Conservation (phyloP, 2,329 filamentous ascomycete species). For the Penicillium olsonii region DNA sequence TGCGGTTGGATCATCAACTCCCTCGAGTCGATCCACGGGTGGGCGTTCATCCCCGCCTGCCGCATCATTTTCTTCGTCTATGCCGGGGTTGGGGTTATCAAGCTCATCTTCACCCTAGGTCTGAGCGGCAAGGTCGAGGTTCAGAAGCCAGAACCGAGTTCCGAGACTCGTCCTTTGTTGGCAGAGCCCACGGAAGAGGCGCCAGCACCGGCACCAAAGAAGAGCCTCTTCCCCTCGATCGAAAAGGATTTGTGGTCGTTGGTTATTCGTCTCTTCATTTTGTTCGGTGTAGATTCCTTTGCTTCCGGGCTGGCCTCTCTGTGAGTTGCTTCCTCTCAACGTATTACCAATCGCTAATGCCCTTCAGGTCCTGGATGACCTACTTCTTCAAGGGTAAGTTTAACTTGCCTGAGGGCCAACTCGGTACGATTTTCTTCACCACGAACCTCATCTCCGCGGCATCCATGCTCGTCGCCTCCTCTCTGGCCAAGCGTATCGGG, state of each 20-base stretch:
- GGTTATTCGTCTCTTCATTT: constrained; percentile 58
- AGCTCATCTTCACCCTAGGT: constrained; percentile 54
- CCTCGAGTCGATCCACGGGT: constrained; percentile 47
- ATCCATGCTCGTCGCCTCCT: constrained; percentile 55
- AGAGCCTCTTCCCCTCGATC: constrained; percentile 57
- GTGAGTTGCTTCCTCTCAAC: constrained; percentile 45
- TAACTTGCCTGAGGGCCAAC: constrained; percentile 51
- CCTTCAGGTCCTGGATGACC: constrained; percentile 50
- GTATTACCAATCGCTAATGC: constrained; percentile 23
- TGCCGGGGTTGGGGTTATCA: constrained; percentile 58
- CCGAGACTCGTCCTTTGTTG: constrained; percentile 41
- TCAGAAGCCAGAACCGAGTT: constrained; percentile 26
- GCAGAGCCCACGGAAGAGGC: constrained; percentile 16
- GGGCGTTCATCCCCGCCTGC: constrained; percentile 53
- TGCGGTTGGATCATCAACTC: constrained; percentile 62
- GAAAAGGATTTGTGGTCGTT: constrained; percentile 47
- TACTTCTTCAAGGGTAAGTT: constrained; percentile 61
- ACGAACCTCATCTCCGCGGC: constrained; percentile 46
- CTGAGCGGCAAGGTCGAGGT: constrained; percentile 53
- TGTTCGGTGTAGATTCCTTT: constrained; percentile 70
- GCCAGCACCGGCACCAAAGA: constrained; percentile 23
- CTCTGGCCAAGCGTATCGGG: constrained; percentile 65
- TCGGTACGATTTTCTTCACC: constrained; percentile 57
- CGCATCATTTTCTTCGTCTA: constrained; percentile 61
- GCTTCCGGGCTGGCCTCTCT: constrained; percentile 69